Base-by-base conservation (phyloP, 768 basidiomycete genomes). In the Pulveroboletus sp. region DNA sequence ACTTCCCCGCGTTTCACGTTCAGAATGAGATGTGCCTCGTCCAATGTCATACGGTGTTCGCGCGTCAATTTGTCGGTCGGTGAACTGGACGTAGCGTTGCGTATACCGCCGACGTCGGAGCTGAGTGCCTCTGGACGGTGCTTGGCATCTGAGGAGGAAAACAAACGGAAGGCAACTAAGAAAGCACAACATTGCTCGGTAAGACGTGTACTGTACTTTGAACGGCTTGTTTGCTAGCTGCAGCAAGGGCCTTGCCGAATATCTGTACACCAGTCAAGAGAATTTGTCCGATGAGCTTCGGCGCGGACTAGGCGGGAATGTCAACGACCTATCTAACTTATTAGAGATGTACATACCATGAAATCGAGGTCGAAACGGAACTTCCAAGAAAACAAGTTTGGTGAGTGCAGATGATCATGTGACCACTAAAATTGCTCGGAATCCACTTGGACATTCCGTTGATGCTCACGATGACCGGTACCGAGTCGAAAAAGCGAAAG, bases 11-110 rank as follows among this genome's bases (percentile, higher is more conserved):
- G 80, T 67, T 92, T 94, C 19, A 81, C 72, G 66, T 99, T 97
- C 53, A 99, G 72, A 61, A 99, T 93, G 50, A 97, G 72, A 60
- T 85, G 86, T 17, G 95, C 97, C 72, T 99, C 97, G 57, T 97
- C 94, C 57, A 95, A 60, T 7, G 92, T 93, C 94, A 99, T 94
- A 43, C 86, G 83, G 61, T 93, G 84, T 55, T 89, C 81, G 55
- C 86, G 80, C 44, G 90, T 92, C 33, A 97, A 72, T 61, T 79
- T 82, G 75, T 94, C 91, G 11, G 87, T 89, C 8, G 75, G 55
- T 21, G 88, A 89, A n/a, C 78, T 78, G 13, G 87, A 84, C 12
- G 74, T 87, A 16, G 90, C 88, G 42, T 85, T 73, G 34, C 84
- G 81, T 16, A 90, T 79, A 34, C 90, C 90, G 13, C 81, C 82